Percentiles rank a stretch among this genome's conserved stretches.
Conservation (phyloP, 441 rosid genomes). For the Gossypium laxum region DNA sequence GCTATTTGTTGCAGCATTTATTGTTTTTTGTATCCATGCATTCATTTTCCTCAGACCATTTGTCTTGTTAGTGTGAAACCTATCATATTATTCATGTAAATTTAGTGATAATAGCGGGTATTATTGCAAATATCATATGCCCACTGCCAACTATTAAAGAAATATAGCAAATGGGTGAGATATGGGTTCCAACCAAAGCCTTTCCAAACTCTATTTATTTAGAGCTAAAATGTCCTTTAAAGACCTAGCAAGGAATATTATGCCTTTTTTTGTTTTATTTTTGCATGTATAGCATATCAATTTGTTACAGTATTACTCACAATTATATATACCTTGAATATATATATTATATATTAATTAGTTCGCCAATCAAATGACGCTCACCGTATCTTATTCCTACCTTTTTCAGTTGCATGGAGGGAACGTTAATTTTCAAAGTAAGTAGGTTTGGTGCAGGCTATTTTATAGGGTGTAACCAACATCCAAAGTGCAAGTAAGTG, state of each 20-base stretch:
- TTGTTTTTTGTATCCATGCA: not conserved
- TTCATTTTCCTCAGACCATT: not conserved
- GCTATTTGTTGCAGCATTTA: not conserved
- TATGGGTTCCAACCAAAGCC: not conserved
- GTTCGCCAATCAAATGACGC: not conserved
- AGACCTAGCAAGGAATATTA: not conserved
- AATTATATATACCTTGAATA: not conserved
- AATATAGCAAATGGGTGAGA: not conserved
- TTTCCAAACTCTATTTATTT: not conserved
- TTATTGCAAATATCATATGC: not conserved
- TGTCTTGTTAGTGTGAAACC: not conserved
- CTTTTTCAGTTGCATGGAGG: constrained; percentile 77
- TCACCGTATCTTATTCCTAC: constrained; percentile 2
- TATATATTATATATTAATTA: not conserved
- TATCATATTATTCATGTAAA: not conserved
- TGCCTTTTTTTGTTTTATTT: not conserved
- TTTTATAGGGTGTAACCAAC: constrained; percentile 83
- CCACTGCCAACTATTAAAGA: not conserved
- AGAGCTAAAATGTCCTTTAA: not conserved
- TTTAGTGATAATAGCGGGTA: not conserved
- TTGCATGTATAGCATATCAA: not conserved
- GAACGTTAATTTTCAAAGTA: constrained; percentile 75
- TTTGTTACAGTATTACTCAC: not conserved
- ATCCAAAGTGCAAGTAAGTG: constrained; percentile 94
- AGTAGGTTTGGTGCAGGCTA: constrained; percentile 81